Evolutionary conservation across 192 early-diverging fungal species (phyloP), one percentile per base, ranked within the genome.

Genomic region (Coemansia sp.): DNA sequence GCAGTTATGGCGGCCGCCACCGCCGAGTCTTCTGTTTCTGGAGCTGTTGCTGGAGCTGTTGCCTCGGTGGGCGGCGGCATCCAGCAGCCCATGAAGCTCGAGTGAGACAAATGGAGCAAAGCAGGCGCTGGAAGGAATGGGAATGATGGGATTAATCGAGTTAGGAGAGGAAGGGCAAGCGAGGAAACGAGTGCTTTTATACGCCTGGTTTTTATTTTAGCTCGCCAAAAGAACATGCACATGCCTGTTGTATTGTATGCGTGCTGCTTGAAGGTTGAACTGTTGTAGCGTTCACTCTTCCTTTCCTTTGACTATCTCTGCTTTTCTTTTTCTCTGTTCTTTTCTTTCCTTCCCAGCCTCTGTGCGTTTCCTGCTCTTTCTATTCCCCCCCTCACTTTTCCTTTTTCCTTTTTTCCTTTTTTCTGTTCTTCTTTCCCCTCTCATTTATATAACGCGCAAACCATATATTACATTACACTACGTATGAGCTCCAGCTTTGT

Each of bases 401-500:
- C n/a, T n/a, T n/a, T n/a, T n/a, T n/a, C n/a, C n/a, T n/a, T n/a
- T n/a, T 49, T 37, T 38, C 26, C 47, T 64, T 50, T 26, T 50
- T 49, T 64, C n/a, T n/a, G n/a, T 64, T 64, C 52, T 52, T 64
- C 47, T 49, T 21, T 50, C 53, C 26, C 53, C 26, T 50, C n/a
- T 7, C 48, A 16, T 16, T 18, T 54, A 59, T 37, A 59, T 26
- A 26, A 26, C 26, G 26, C 26, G 26, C 26, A 26, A 26, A 26
- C 26, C 13, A 59, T 37, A 23, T 38, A 59, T 59, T 61, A 21
- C 11, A 44, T 15, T 49, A 49, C n/a, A 49, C 1, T 49, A 11
- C n/a, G 3, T 11, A 82, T 82, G 79, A 66, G 65, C 23, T 78
- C 81, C 1, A 72, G 69, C 43, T 83, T 90, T 62, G 75, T 92